Percentiles rank a stretch among this genome's conserved stretches.
These are phyloP conservation scores for Ajuga chamaepitys DNA, from an alignment of 257 asterid genomes.

Conservation along the genomic window DNA sequence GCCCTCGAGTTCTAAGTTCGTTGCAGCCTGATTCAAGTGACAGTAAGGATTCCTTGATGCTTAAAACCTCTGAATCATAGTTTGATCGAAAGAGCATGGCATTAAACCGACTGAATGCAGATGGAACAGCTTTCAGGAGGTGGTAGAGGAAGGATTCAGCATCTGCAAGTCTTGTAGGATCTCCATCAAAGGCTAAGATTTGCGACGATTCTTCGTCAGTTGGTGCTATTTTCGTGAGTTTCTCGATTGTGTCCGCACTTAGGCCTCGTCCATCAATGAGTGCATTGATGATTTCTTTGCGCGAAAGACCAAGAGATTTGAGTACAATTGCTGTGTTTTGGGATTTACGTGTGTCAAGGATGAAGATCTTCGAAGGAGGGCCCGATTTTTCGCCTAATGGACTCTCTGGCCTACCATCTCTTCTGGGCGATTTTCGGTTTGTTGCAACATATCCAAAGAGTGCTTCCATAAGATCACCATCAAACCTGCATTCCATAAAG, in stretches of 20 bases:
- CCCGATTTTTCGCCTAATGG: conserved; percentile 36
- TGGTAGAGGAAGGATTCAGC: conserved; percentile 87
- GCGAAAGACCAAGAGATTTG: conserved; percentile 53
- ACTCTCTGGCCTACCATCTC: conserved; percentile 18
- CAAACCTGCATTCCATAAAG: conserved; percentile 46
- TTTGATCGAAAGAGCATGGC: conserved; percentile 68
- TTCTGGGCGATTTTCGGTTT: conserved; percentile 60
- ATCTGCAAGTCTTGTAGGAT: conserved; percentile 66
- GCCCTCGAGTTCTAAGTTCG: conserved; percentile 70
- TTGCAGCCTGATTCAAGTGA: conserved; percentile 61
- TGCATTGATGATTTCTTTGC: conserved; percentile 55
- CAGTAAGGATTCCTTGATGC: conserved; percentile 39
- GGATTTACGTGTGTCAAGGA: conserved; percentile 79
- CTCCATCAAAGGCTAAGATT: conserved; percentile 61
- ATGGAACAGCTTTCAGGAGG: conserved; percentile 73
- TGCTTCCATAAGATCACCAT: conserved; percentile 95
- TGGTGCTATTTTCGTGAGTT: conserved; percentile 62
- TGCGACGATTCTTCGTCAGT: conserved; percentile 55
- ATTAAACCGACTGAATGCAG: conserved; percentile 64
- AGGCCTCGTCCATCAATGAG: conserved; percentile 57
- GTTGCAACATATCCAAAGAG: conserved; percentile 87
- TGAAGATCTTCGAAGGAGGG: conserved; percentile 60
- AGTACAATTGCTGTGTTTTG: conserved; percentile 76
- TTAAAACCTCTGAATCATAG: conserved; percentile 40
- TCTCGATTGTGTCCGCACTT: conserved; percentile 57